These are phyloP conservation scores for Xylariomycetidae sp. DNA, from an alignment of 2,329 filamentous ascomycete genomes.

Conservation along the genomic window DNA sequence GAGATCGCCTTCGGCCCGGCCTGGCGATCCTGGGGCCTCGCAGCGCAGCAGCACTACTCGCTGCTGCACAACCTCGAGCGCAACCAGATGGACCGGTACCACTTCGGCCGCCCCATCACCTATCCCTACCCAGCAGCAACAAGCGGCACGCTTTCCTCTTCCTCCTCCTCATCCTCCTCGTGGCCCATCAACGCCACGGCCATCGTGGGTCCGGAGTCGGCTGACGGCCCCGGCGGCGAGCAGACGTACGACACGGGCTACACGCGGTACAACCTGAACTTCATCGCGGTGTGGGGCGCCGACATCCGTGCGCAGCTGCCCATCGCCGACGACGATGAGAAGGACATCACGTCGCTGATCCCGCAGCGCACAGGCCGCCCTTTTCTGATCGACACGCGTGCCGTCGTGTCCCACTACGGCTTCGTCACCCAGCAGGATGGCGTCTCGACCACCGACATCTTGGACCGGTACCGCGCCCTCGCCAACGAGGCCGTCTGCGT, in stretches of 20 bases:
- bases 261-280: constrained; percentile 47
- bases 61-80: constrained; percentile 47
- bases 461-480: constrained; percentile 48
- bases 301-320: constrained; percentile 46
- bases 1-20: constrained; percentile 36
- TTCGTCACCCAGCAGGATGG: constrained; percentile 37
- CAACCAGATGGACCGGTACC: constrained; percentile 40
- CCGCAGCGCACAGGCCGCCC: constrained; percentile 34
- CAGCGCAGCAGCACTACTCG: constrained; percentile 43
- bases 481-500: constrained; percentile 47
- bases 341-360: constrained; percentile 37
- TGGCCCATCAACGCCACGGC: neutral
- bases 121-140: constrained; percentile 6
- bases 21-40: constrained; percentile 46
- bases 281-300: constrained; percentile 48
- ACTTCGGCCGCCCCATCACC: constrained; percentile 33
- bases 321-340: constrained; percentile 39
- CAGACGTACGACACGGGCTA: constrained; percentile 44
- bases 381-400: constrained; percentile 49
- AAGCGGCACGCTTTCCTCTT: too few relatives aligned
- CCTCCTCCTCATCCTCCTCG: too few relatives aligned
- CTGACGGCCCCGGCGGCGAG: constrained; percentile 18
- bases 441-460: constrained; percentile 47
- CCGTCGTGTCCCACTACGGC: constrained; percentile 50
- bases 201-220: neutral